A percentile compares a stretch with the other conserved stretches of the same genome.
Evolutionary conservation across 768 basidiomycete genomes (phyloP).

Genomic region (Sistotremastrum suecicum): DNA sequence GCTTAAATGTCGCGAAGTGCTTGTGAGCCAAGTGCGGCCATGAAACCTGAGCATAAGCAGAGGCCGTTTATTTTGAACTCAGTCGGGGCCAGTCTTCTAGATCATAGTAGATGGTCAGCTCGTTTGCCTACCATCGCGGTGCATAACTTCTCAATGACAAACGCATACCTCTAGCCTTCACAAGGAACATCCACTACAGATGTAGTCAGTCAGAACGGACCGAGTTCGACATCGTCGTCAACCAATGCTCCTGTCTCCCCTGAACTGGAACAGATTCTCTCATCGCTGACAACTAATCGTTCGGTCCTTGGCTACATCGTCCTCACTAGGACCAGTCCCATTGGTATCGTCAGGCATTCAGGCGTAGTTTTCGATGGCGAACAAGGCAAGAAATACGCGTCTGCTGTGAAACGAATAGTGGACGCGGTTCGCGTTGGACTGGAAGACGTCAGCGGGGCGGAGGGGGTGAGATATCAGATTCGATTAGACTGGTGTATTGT

Average conservation of each 20-base stretch:
- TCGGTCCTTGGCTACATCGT: constrained; percentile 83
- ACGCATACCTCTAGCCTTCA: no score
- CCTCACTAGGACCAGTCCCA: constrained; percentile 55
- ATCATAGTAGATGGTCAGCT: no score
- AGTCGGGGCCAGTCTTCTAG: no score
- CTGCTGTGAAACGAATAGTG: constrained; percentile 60
- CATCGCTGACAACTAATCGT: constrained; percentile 63
- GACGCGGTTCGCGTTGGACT: constrained; percentile 66
- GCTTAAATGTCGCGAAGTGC: no score
- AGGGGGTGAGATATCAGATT: constrained; percentile 9
- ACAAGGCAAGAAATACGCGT: constrained; percentile 62
- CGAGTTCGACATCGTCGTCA: no score
- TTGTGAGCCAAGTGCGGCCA: no score
- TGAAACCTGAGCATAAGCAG: no score
- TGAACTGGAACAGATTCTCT: constrained; percentile 73
- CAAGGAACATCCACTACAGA: no score
- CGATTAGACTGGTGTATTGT: background rate
- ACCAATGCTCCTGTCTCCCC: constrained; percentile 21
- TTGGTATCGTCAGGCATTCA: constrained; percentile 71
- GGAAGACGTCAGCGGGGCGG: constrained; percentile 57
- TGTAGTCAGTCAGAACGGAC: no score
- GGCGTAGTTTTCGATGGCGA: constrained; percentile 82
- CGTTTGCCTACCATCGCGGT: no score
- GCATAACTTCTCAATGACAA: no score
- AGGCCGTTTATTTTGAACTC: no score